phyloP scores from a whole-genome alignment of 2,329 filamentous ascomycete genomes.

The Xylariaceae sp. region DNA sequence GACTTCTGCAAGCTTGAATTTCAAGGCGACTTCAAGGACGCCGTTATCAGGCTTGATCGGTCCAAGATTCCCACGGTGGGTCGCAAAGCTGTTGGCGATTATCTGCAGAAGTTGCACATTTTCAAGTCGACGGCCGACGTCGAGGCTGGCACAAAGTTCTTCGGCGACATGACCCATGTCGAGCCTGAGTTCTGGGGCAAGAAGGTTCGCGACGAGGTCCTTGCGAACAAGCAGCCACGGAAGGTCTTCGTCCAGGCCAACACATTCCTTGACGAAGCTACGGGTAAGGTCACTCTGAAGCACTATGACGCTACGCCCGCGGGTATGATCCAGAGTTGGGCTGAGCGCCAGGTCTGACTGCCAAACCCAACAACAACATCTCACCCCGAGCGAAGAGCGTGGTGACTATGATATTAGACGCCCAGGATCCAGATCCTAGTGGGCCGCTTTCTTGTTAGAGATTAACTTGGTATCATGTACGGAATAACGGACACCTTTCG shows the following conservation, averaged over 20 bases:
- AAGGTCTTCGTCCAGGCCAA: constrained; percentile 95
- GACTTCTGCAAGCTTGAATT: constrained; percentile 81
- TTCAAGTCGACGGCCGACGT: constrained; percentile 90
- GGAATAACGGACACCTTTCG: not conserved
- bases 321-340: constrained; percentile 81
- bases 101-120: constrained; percentile 85
- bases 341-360: constrained; percentile 49
- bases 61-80: constrained; percentile 81
- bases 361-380: not conserved
- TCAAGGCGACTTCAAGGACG: constrained; percentile 66
- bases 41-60: constrained; percentile 78
- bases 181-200: constrained; percentile 77
- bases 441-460: not conserved
- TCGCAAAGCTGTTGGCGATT: constrained; percentile 73
- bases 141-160: constrained; percentile 69
- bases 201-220: constrained; percentile 69
- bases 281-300: constrained; percentile 67
- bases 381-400: constrained; percentile 1
- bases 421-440: too few relatives aligned
- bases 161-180: constrained; percentile 77
- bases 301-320: constrained; percentile 79
- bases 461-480: not conserved
- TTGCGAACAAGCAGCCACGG: constrained; percentile 73
- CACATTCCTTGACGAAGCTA: constrained; percentile 64
- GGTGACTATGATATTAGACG: not conserved